Conservation (phyloP, 495 filamentous ascomycete genomes). For the Xylaria grammica region DNA sequence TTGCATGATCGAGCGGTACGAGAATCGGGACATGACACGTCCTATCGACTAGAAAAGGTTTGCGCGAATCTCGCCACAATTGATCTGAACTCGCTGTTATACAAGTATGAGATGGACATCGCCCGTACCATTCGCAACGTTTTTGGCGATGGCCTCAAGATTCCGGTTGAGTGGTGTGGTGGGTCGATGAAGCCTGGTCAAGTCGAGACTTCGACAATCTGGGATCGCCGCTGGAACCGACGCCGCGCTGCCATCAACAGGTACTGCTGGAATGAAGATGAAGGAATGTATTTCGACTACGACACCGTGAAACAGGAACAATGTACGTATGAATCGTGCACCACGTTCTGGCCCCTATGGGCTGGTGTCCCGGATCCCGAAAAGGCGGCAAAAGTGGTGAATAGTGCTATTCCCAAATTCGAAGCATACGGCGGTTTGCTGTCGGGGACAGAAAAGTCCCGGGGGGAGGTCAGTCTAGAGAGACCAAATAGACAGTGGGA, state of each 20-base stretch:
- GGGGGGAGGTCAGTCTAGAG: constrained; percentile 77
- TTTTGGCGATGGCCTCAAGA: constrained; percentile 77
- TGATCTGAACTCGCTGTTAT: constrained; percentile 90
- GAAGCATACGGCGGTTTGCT: constrained; percentile 89
- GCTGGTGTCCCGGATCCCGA: constrained; percentile 79
- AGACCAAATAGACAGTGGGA: constrained; percentile 97
- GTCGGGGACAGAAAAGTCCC: constrained; percentile 83
- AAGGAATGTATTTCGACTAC: constrained; percentile 97
- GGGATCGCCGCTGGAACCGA: constrained; percentile 84
- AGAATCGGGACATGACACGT: constrained; percentile 97
- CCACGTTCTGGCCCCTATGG: constrained; percentile 98
- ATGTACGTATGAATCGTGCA: constrained; percentile 80
- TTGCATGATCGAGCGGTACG: constrained; percentile 92
- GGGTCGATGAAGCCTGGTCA: constrained; percentile 60
- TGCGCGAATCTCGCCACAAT: constrained; percentile 91
- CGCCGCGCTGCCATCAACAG: constrained; percentile 83
- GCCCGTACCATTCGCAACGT: constrained; percentile 77
- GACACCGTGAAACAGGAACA: constrained; percentile 80
- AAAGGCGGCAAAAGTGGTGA: constrained; percentile 79
- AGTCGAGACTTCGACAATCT: constrained; percentile 78
- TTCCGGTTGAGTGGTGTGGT: constrained; percentile 80
- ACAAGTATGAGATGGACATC: constrained; percentile 96
- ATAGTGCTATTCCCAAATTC: constrained; percentile 78
- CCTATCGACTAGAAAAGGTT: constrained; percentile 86
- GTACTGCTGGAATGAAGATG: constrained; percentile 86